phyloP scores from a whole-genome alignment of 768 basidiomycete genomes.

The Clathrus columnatus region DNA sequence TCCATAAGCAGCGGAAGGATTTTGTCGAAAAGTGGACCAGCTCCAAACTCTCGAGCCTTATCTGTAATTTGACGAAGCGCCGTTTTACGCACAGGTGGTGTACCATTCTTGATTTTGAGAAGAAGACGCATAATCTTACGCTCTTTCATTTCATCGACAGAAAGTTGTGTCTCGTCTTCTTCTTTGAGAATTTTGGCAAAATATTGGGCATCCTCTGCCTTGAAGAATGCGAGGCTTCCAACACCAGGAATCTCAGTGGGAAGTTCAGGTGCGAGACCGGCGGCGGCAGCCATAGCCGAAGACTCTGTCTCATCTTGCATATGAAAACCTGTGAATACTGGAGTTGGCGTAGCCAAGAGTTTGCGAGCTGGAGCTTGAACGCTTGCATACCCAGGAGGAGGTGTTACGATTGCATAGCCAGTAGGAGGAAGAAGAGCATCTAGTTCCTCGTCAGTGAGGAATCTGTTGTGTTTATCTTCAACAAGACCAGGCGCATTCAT shows the following conservation, averaged over 20 bases:
- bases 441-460: constrained; percentile 91
- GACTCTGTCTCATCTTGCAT: constrained; percentile 94
- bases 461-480: constrained; percentile 95
- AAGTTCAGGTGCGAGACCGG: constrained; percentile 85
- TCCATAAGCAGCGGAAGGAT: constrained; percentile 98
- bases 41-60: constrained; percentile 97
- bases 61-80: constrained; percentile 97
- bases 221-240: constrained; percentile 95
- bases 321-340: constrained; percentile 79
- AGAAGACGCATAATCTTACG: constrained; percentile 97
- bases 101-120: constrained; percentile 99
- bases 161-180: constrained; percentile 87
- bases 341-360: constrained; percentile 39
- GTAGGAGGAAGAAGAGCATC: constrained; percentile 78
- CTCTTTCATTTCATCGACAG: constrained; percentile 98
- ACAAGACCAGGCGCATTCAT: constrained; percentile 79
- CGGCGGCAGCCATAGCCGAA: constrained; percentile 79
- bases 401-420: constrained; percentile 88
- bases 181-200: constrained; percentile 94
- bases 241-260: constrained; percentile 98
- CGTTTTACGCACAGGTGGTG: constrained; percentile 95
- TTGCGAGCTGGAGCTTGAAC: constrained; percentile 48
- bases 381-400: constrained; percentile 89
- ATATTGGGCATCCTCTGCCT: constrained; percentile 95
- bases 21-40: constrained; percentile 97